Evolutionary conservation across 306 rosid species (phyloP), one percentile per base, ranked within the genome.

Genomic region (Trifolium subterraneum): DNA sequence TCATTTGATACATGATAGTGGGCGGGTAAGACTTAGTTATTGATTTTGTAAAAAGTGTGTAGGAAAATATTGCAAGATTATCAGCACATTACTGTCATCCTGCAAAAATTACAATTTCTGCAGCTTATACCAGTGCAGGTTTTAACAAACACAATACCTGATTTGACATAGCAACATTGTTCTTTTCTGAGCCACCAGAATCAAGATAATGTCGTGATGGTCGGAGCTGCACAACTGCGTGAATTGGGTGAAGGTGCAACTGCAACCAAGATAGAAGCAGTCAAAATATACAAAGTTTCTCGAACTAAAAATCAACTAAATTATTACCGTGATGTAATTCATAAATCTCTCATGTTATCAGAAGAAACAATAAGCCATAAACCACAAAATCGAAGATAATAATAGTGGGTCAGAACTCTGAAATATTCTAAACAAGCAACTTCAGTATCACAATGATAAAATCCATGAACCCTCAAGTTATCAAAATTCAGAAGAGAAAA

Each of bases 231-330:
- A 80, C 89, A 71, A 82, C 84, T 82, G 94, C 84, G 75, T 88
- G 85, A 73, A 91, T 50, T 74, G 96, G 92, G 84, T 90, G 95
- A 86, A 91, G 79, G 88, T 91, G 96, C 78, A 94, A 81, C 98
- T 94, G 97, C 96, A 87, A 79, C 44, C 50, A 74, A 84, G 67
- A 80, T 51, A 68, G 23, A 69, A 36, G 20, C 2, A 25, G 29
- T 25, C 29, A 25, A 1, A 1, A 25, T 25, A 1, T 25, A 25
- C 29, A 25, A 25, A 25, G 1, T 25, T 25, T 25, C 29, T 25
- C 29, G 3, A 25, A 25, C 29, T 25, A 25, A 25, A 25, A 25
- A 25, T 25, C 29, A 25, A 25, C 29, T 25, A 25, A 25, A 25
- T 25, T 25, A 25, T 25, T 68, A 68, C 51, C 64, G 44, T 67